Percentiles rank a stretch among this genome's conserved stretches.
These are phyloP conservation scores for Podospora australis DNA, from an alignment of 495 filamentous ascomycete species.

Conservation along the genomic window DNA sequence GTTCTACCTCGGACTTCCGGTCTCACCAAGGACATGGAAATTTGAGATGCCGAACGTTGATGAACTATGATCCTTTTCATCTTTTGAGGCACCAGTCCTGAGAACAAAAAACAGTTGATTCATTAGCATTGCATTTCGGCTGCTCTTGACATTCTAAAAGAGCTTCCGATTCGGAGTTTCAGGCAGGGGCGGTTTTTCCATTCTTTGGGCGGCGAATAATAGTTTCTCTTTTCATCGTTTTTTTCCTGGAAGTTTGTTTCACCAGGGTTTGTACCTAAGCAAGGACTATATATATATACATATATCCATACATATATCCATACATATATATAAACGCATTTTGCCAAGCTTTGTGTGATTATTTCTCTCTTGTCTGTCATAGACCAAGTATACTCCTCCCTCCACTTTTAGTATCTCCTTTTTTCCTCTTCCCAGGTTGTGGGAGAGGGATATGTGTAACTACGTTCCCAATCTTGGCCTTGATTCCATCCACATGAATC, in stretches of 20 bases:
- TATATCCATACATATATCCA: no score
- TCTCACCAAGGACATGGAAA: conserved; percentile 61
- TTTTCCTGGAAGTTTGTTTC: no score
- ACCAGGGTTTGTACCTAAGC: no score
- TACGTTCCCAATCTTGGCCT: conserved; percentile 73
- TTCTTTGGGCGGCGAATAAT: no score
- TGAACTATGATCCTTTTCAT: conserved; percentile 30
- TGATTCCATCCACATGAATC: conserved; percentile 48
- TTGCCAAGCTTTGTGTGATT: background rate
- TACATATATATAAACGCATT: background rate
- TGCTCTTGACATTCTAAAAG: no score
- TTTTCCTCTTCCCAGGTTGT: conserved; percentile 13
- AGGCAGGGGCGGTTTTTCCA: no score
- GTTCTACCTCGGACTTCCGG: conserved; percentile 72
- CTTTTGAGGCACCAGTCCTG: background rate
- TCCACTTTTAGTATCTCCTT: background rate
- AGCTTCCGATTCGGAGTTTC: no score
- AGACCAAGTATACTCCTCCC: conserved; percentile 9
- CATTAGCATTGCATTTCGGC: no score
- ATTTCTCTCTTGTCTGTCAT: background rate
- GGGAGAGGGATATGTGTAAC: conserved; percentile 51
- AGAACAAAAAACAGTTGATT: conserved; percentile 16
- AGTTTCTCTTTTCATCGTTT: no score
- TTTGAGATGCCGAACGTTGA: conserved; percentile 51
- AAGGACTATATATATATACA: no score